Evolutionary conservation across 2,329 filamentous ascomycete genomes (phyloP).

Genomic region (Arthrobotrys sphaeroides): DNA sequence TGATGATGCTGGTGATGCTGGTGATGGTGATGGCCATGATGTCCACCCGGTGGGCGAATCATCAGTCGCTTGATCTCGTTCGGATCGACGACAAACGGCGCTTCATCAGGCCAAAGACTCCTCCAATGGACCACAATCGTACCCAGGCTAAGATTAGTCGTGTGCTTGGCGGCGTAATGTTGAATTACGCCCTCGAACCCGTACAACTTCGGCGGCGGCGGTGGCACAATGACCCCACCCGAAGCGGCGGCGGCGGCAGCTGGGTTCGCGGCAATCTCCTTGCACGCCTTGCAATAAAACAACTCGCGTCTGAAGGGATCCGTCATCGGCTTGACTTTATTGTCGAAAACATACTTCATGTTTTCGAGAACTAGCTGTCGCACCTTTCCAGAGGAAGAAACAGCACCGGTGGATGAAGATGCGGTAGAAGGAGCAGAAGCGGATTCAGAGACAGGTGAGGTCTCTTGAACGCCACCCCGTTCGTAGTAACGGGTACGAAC

Average conservation of each 20-base stretch:
- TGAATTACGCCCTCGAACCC: slow-evolving; percentile 82
- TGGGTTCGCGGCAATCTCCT: slow-evolving; percentile 42
- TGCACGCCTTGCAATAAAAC: slow-evolving; percentile 77
- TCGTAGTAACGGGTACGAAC: slow-evolving; percentile 74
- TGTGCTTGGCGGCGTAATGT: slow-evolving; percentile 85
- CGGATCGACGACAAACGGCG: slow-evolving; percentile 68
- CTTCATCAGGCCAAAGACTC: slow-evolving; percentile 78
- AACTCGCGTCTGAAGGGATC: slow-evolving; percentile 74
- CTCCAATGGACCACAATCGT: slow-evolving; percentile 81
- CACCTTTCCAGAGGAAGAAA: slow-evolving; percentile 17
- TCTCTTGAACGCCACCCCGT: slow-evolving; percentile 59
- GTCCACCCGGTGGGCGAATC: slow-evolving; percentile 54
- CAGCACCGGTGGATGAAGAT: background rate
- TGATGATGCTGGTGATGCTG: slow-evolving; percentile 53
- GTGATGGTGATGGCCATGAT: slow-evolving; percentile 18
- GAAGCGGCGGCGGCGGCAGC: slow-evolving; percentile 11
- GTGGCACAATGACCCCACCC: slow-evolving; percentile 61
- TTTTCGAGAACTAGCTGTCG: slow-evolving; percentile 77
- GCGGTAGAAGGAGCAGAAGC: slow-evolving; percentile 55
- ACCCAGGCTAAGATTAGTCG: slow-evolving; percentile 73
- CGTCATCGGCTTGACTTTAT: slow-evolving; percentile 76
- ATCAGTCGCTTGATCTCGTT: slow-evolving; percentile 67
- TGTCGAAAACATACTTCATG: slow-evolving; percentile 86
- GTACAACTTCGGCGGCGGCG: slow-evolving; percentile 70
- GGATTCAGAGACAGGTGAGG: slow-evolving; percentile 65